Base-by-base conservation (phyloP, 805 yeast species). In the Torulaspora microellipsoides region DNA sequence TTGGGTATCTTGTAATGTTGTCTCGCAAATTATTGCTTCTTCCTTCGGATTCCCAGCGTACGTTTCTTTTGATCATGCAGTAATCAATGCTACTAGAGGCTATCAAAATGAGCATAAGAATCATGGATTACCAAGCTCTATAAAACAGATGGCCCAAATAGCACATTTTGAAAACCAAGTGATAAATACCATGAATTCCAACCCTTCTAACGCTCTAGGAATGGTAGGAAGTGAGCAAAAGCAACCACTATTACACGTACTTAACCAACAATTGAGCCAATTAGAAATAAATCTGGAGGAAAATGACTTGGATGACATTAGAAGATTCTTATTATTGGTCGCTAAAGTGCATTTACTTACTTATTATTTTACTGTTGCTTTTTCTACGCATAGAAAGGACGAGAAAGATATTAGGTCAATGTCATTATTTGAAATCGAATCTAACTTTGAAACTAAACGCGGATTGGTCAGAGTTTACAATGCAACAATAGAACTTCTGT, bases 31-130 rank as follows among this genome's bases (percentile, higher is more conserved):
- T 2, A 81, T 93, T 48, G 96, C 96, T 3, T 80, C 95, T 2
- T 83, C 95, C 9, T 88, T 89, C 67, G 99, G 99, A 14, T 90
- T 85, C 58, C 99, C 98, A 0, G 88, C 95, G 0, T 89, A 88
- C 64, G 90, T 86, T 3, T 86, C 83, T 46, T 85, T 89, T 58
- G 95, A 88, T 60, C 74, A 83, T 20, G 73, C 88, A 1, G 77
- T 83, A 2, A 66, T 80, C 56, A 72, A 72, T 5, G 72, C 80
- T 3, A 76, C 52, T 65, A 76, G 53, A 39, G 31, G 41, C 15
- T 45, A 48, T 6, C 54, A 54, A 52, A 42, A 42, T 14, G 27
- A 53, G 58, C 33, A 39, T 25, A 41, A 43, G n/a, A 50, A 46
- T 20, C 46, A 62, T 17, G 70, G 67, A 17, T 66, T 85, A 15